A percentile compares a stretch with the other conserved stretches of the same genome.
Evolutionary conservation across 2,329 filamentous ascomycete genomes (phyloP).

Genomic region (Cladosporium sp.): DNA sequence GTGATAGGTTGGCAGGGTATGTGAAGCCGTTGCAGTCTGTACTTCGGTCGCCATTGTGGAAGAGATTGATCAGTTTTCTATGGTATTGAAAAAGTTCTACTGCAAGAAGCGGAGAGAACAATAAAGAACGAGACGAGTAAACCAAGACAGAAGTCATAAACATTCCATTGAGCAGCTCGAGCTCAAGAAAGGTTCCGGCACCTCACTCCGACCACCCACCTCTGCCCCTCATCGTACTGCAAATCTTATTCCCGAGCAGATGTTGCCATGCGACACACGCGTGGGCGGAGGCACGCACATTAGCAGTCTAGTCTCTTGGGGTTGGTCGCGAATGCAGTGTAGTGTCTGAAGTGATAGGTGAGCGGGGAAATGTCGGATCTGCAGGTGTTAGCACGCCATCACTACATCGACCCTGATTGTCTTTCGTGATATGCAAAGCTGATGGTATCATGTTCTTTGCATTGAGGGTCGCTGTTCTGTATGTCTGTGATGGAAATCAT

Average conservation of each 20-base stretch:
- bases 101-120: too few relatives aligned
- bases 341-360: background rate
- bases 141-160: background rate
- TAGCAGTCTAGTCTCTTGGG: background rate
- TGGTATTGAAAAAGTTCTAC: too few relatives aligned
- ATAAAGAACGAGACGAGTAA: background rate
- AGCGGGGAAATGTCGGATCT: background rate
- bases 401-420: background rate
- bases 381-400: background rate
- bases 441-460: too few relatives aligned
- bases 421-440: background rate
- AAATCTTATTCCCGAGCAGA: background rate
- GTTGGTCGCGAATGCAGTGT: background rate
- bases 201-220: background rate
- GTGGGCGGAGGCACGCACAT: background rate
- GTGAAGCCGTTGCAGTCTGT: background rate
- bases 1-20: background rate
- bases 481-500: too few relatives aligned
- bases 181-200: background rate
- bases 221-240: background rate
- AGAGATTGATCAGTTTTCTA: too few relatives aligned
- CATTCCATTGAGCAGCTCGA: background rate
- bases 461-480: too few relatives aligned
- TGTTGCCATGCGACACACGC: background rate
- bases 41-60: conserved; percentile 6